Evolutionary conservation across 805 yeast genomes (phyloP).

Genomic region (Yamadazyma olivae): DNA sequence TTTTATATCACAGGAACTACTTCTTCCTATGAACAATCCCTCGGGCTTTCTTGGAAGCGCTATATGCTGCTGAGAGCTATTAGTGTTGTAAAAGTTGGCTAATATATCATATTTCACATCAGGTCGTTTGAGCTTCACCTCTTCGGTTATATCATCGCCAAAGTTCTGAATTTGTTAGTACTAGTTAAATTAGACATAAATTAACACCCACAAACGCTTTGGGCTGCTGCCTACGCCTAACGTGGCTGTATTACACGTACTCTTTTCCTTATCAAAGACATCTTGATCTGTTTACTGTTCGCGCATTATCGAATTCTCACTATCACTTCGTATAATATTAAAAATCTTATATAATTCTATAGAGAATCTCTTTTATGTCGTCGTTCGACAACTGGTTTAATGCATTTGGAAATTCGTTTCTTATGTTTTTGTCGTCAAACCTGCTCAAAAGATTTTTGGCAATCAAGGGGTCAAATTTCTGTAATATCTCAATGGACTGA

Average conservation of each 20-base stretch:
- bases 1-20: conserved; percentile 56
- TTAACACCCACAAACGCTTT: too few species aligned
- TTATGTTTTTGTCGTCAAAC: conserved; percentile 12
- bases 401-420: conserved; percentile 17
- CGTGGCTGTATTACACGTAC: conserved; percentile 15
- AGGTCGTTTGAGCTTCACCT: conserved; percentile 7
- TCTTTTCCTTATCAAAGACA: conserved; percentile 26
- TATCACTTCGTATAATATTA: not conserved
- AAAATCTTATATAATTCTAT: conserved; percentile 19
- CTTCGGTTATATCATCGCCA: conserved; percentile 10
- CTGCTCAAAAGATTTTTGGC: conserved; percentile 16
- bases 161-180: conserved; percentile 5
- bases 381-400: conserved; percentile 14
- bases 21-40: conserved; percentile 46
- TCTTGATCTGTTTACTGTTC: conserved; percentile 4
- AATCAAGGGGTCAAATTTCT: conserved; percentile 18
- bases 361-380: conserved; percentile 25
- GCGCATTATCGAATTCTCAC: not conserved
- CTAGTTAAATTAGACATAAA: too few species aligned
- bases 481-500: conserved; percentile 29
- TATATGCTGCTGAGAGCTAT: conserved; percentile 16
- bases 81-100: conserved; percentile 21
- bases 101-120: conserved; percentile 14
- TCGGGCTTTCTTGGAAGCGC: conserved; percentile 18
- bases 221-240: too few species aligned